These are phyloP conservation scores for Lepidium didymum DNA, from an alignment of 345 rosid species.

Conservation along the genomic window DNA sequence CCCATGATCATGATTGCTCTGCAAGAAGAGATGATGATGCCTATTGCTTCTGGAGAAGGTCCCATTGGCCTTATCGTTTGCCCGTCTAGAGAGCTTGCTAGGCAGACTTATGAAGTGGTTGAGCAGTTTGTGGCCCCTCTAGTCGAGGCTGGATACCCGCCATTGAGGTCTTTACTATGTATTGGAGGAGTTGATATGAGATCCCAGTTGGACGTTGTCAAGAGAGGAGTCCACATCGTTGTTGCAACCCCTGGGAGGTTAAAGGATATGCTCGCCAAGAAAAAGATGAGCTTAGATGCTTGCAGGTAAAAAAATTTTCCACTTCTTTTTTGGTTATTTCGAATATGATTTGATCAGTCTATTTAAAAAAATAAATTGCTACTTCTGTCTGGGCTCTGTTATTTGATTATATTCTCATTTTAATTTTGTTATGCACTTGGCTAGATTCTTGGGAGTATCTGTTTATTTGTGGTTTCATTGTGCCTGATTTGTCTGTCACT, in stretches of 20 bases:
- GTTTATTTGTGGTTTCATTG: not conserved
- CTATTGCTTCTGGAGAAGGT: slow-evolving; percentile 75
- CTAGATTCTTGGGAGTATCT: not conserved
- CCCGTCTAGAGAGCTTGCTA: slow-evolving; percentile 87
- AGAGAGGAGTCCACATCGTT: slow-evolving; percentile 85
- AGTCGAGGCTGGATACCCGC: slow-evolving; percentile 60
- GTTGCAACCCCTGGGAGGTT: slow-evolving; percentile 94
- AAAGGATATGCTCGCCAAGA: slow-evolving; percentile 94
- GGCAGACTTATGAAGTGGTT: slow-evolving; percentile 87
- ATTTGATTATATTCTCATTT: not conserved
- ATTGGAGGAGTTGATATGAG: slow-evolving; percentile 94
- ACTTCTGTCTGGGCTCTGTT: not conserved
- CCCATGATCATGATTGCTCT: slow-evolving; percentile 85
- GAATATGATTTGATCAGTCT: not conserved
- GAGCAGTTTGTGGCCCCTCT: slow-evolving; percentile 65
- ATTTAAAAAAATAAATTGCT: not conserved
- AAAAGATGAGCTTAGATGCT: slow-evolving; percentile 81
- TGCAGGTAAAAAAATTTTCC: slow-evolving; percentile 49
- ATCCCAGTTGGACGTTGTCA: slow-evolving; percentile 78
- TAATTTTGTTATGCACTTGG: not conserved
- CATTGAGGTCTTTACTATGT: slow-evolving; percentile 69
- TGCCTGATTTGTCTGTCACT: not conserved
- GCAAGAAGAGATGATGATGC: slow-evolving; percentile 95
- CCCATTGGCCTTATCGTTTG: slow-evolving; percentile 76
- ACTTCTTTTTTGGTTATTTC: not conserved